These are phyloP conservation scores for Mycosarcoma mackinlayi DNA, from an alignment of 1,284 basidiomycete species.

Conservation along the genomic window DNA sequence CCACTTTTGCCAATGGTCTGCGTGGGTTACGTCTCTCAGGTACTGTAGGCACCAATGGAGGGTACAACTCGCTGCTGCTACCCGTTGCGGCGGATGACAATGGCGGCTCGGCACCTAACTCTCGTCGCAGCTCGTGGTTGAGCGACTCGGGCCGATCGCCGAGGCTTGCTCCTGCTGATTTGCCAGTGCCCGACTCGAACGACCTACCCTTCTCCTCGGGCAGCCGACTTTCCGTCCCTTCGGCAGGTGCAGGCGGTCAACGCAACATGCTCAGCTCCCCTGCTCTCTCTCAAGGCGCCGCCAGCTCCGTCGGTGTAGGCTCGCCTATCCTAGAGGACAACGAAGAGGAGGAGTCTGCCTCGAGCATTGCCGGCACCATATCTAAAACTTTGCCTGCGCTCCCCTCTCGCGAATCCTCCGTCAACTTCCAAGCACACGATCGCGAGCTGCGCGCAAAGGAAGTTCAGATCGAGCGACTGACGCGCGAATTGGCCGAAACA, in stretches of 20 bases:
- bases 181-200: constrained; percentile 12
- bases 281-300: constrained; percentile 38
- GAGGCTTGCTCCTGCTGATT: constrained; percentile 14
- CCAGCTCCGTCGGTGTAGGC: constrained; percentile 38
- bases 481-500: constrained; percentile 48
- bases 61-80: constrained; percentile 23
- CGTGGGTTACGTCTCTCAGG: constrained; percentile 47
- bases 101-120: constrained; percentile 34
- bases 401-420: constrained; percentile 22
- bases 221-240: constrained; percentile 31
- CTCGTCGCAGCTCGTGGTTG: constrained; percentile 47
- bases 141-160: constrained; percentile 38
- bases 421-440: constrained; percentile 21
- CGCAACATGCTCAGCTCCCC: constrained; percentile 33
- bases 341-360: constrained; percentile 32
- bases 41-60: constrained; percentile 24
- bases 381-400: constrained; percentile 23
- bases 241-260: constrained; percentile 10
- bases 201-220: constrained; percentile 15
- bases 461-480: constrained; percentile 54
- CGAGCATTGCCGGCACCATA: neutral
- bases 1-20: constrained; percentile 41
- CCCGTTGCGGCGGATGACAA: constrained; percentile 23
- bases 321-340: constrained; percentile 52
- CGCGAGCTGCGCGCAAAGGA: constrained; percentile 54